Evolutionary conservation across 768 basidiomycete species (phyloP).

Genomic region (Galerina sulciceps): DNA sequence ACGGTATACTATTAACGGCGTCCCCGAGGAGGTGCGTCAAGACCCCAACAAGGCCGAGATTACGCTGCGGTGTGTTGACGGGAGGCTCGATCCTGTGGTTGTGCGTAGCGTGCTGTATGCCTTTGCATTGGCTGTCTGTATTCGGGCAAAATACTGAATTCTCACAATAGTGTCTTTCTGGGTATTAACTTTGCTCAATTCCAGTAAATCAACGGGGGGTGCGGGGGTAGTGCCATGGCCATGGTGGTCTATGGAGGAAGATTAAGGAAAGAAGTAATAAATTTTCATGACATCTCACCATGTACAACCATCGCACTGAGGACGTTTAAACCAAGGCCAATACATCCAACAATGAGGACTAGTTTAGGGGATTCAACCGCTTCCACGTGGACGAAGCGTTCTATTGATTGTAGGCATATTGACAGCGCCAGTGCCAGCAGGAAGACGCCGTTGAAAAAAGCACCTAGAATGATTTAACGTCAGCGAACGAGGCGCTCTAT

Average conservation of each 20-base stretch:
- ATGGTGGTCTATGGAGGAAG: constrained; percentile 37
- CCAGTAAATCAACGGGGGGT: constrained; percentile 15
- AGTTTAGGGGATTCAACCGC: constrained; percentile 44
- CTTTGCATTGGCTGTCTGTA: not conserved
- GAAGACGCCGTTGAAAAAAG: constrained; percentile 60
- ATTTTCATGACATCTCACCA: constrained; percentile 30
- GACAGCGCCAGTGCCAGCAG: constrained; percentile 56
- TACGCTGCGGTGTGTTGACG: constrained; percentile 33
- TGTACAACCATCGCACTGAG: constrained; percentile 54
- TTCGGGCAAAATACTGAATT: not conserved
- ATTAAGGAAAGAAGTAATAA: not conserved
- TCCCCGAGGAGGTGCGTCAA: constrained; percentile 57
- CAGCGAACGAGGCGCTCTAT: not conserved
- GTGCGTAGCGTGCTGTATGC: constrained; percentile 50
- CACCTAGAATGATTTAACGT: constrained; percentile 35
- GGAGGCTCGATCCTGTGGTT: constrained; percentile 50
- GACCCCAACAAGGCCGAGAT: constrained; percentile 52
- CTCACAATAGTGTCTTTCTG: constrained; percentile 35
- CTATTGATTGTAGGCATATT: constrained; percentile 56
- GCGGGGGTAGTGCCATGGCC: constrained; percentile 27
- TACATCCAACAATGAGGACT: constrained; percentile 51
- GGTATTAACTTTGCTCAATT: constrained; percentile 20
- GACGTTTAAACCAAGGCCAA: constrained; percentile 52
- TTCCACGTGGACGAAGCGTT: constrained; percentile 55
- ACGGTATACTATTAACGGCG: constrained; percentile 52